Evolutionary conservation across 2,329 filamentous ascomycete genomes (phyloP).

Genomic region (Botrytis elliptica): DNA sequence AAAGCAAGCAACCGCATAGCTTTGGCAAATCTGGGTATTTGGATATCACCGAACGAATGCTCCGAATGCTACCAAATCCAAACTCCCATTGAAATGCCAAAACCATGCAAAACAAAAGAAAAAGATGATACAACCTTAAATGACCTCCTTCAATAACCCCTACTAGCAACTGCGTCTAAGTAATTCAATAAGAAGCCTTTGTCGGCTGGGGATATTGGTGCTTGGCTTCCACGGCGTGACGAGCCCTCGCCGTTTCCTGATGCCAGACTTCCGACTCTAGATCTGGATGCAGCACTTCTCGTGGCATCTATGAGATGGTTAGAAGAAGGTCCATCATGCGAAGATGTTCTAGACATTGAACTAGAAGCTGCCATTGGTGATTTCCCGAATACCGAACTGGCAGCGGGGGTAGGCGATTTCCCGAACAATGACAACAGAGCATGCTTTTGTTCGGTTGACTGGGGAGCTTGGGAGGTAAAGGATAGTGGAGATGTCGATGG

Average conservation of each 20-base stretch:
- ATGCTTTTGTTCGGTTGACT: conserved; percentile 48
- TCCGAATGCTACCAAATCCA: conserved; percentile 17
- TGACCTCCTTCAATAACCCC: conserved; percentile 15
- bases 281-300: conserved; percentile 26
- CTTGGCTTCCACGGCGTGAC: conserved; percentile 49
- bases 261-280: conserved; percentile 37
- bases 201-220: conserved; percentile 65
- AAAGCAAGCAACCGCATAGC: conserved; percentile 7
- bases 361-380: conserved; percentile 19
- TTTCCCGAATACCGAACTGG: conserved; percentile 32
- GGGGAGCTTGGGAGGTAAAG: conserved; percentile 36
- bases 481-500: conserved; percentile 9
- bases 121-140: not conserved
- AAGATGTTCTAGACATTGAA: conserved; percentile 18
- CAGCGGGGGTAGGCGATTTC: conserved; percentile 25
- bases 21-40: conserved; percentile 17
- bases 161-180: conserved; percentile 52
- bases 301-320: conserved; percentile 24
- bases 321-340: conserved; percentile 21
- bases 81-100: conserved; percentile 17
- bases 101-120: conserved; percentile 9
- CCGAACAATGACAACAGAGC: conserved; percentile 41
- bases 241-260: conserved; percentile 30
- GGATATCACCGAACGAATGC: conserved; percentile 14
- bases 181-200: conserved; percentile 76